Percentiles rank a stretch among this genome's conserved stretches.
phyloP scores from a whole-genome alignment of 768 basidiomycete genomes.

The Tephrocybe sp. region DNA sequence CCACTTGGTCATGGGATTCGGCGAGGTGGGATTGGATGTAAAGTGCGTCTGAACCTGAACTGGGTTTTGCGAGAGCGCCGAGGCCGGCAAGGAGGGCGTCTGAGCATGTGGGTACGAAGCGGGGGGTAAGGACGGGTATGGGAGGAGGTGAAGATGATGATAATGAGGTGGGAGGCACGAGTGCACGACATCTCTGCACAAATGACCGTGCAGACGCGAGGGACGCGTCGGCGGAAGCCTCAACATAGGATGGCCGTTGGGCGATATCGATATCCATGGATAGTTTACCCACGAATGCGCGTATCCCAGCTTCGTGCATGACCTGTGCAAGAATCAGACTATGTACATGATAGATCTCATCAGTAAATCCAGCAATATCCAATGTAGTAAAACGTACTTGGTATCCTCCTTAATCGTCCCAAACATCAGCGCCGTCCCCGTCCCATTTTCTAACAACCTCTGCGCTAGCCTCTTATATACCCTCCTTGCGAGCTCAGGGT shows the following conservation, averaged over 20 bases:
- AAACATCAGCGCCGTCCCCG: conserved; percentile 74
- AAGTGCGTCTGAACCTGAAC: conserved; percentile 35
- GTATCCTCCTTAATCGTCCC: conserved; percentile 82
- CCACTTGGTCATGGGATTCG: conserved; percentile 73
- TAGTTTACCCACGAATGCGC: conserved; percentile 86
- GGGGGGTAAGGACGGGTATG: conserved; percentile 82
- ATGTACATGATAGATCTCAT: neutral
- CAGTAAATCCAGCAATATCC: too few relatives aligned
- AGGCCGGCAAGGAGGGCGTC: conserved; percentile 64
- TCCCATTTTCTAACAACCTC: conserved; percentile 71
- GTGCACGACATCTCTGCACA: conserved; percentile 43
- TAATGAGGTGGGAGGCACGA: conserved; percentile 30
- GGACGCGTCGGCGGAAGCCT: conserved; percentile 49
- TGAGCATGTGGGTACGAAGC: conserved; percentile 89
- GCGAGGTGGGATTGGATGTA: conserved; percentile 82
- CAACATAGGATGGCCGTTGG: conserved; percentile 67
- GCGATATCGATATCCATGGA: conserved; percentile 88
- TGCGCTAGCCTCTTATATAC: conserved; percentile 69
- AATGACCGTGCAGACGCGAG: conserved; percentile 55
- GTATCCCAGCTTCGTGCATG: conserved; percentile 69
- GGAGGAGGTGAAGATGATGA: conserved; percentile 51
- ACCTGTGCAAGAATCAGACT: conserved; percentile 77
- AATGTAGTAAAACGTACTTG: conserved; percentile 60
- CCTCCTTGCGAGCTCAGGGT: conserved; percentile 52
- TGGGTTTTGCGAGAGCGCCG: conserved; percentile 28